Evolutionary conservation across 148 eudicot species (phyloP), one percentile per base, ranked within the genome.

Genomic region (Nepenthes gracilis): DNA sequence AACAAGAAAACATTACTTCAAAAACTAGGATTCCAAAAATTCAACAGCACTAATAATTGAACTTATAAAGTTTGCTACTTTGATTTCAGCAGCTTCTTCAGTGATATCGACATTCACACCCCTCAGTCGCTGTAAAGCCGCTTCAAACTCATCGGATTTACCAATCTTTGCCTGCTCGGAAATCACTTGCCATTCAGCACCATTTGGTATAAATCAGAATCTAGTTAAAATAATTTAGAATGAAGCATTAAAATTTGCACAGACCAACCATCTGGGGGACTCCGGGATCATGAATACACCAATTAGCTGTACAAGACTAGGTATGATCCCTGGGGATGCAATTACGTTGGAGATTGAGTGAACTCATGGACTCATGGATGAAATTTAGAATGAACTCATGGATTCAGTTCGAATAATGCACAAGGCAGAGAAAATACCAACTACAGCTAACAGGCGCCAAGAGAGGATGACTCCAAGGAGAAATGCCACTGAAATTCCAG

Each of bases 181-280:
- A 2, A 5, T 50, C 12, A 40, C 0, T 40, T 40, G 45, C 8
- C 45, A 3, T 40, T 40, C 6, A 40, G 45, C 6, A 40, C 1
- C 45, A 40, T 3, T 50, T 35, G 10, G 48, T 48, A 13, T 48
- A 2, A 13, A 5, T 32, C 6, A 5, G 2, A 6, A 33, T 56
- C 14, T 8, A 35, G 6, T 11, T 35, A 35, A 35, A 35, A 35
- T 2, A 35, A 37, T 5, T 36, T 5, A 2, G 15, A 37, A n/a
- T 7, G 43, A 45, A 43, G 62, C 1, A n/a, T n/a, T 36, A n/a
- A 58, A 1, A 36, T 37, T 40, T 37, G 9, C 14, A 53, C 71
- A 62, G 65, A 78, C 82, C 82, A 78, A 60, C 73, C 74, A 74
- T 78, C 82, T 78, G 1, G 76, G 78, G 2, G 82, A 74, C 43